Percentiles rank a stretch among this genome's conserved stretches.
phyloP scores from a whole-genome alignment of 345 rosid species.

The Viola odorata region DNA sequence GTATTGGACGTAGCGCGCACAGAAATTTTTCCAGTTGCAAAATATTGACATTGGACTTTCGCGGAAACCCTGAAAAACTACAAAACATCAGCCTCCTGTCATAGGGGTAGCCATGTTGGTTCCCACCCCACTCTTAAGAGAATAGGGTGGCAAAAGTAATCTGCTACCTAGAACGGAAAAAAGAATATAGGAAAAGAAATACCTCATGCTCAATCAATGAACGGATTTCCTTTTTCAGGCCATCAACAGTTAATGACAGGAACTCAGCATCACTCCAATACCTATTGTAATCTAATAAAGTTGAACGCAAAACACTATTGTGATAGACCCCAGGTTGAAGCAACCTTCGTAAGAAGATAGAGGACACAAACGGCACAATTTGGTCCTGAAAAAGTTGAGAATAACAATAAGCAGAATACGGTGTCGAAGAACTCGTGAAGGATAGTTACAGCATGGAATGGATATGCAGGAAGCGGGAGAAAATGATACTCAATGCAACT shows the following conservation, averaged over 20 bases:
- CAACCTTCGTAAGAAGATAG: constrained; percentile 71
- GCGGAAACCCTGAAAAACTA: constrained; percentile 48
- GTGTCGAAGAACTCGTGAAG: background rate
- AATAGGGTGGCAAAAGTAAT: too few species aligned
- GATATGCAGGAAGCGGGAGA: background rate
- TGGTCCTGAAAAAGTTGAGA: constrained; percentile 54
- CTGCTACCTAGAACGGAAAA: background rate
- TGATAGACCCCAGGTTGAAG: constrained; percentile 77
- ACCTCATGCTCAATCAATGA: constrained; percentile 81
- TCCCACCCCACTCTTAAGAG: too few species aligned
- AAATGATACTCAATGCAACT: background rate
- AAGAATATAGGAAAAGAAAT: constrained; percentile 11
- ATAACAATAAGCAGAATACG: constrained; percentile 8
- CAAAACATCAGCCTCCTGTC: constrained; percentile 18
- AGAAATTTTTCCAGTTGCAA: constrained; percentile 72
- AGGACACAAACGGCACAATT: constrained; percentile 64
- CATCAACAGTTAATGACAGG: constrained; percentile 68
- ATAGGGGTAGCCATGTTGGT: background rate
- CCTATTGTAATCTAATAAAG: constrained; percentile 68
- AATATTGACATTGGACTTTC: constrained; percentile 47
- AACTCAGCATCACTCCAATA: constrained; percentile 81
- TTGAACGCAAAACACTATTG: constrained; percentile 48
- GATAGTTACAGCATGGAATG: background rate
- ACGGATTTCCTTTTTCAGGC: constrained; percentile 72
- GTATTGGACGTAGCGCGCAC: constrained; percentile 56